Base-by-base conservation (phyloP, 108 stramenopile species). In the Thalassiosira profunda region DNA sequence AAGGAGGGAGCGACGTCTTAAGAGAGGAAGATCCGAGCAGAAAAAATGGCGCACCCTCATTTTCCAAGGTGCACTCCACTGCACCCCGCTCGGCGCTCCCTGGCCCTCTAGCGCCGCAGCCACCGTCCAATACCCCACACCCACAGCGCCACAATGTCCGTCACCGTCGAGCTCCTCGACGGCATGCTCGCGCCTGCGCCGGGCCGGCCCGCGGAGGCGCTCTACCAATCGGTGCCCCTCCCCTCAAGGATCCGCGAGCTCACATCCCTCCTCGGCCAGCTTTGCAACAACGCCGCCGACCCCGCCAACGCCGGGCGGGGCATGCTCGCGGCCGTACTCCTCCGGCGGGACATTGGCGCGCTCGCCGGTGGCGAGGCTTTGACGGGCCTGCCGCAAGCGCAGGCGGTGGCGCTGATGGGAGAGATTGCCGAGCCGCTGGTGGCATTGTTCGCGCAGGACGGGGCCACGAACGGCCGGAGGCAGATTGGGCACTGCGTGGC, bases 401-500 rank as follows among this genome's bases (percentile, higher is more conserved):
- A 51, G 29, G 53, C 75, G n/a, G 23, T 38, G 9, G 17, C 60
- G 29, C 35, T 80, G 37, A 58, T 89, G 67, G 49, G 70, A 14
- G 69, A 77, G 24, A 59, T 89, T 25, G 80, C 81, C 4, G 23
- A 41, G 17, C 84, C 82, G 6, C 44, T 90, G 37, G 35, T 87
- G 55, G 56, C 41, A 20, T 25, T 63, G 10, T 82, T 87, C 53
- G 31, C 26, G 18, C 58, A 28, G 0, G 15, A 42, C n/a, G 18
- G 38, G 54, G 26, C 28, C 31, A 24, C 12, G 55, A 17, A n/a
- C 23, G 20, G 28, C 12, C 34, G 56, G 37, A 73, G 59, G 41
- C 70, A 72, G 53, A 49, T 91, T 35, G 87, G 85, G 9, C 74
- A 86, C 52, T 85, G 81, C 58, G 35, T 91, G 14, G 85, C 87